Percentiles rank a stretch among this genome's conserved stretches.
These are phyloP conservation scores for Aspergillus vadensis DNA, from an alignment of 2,329 filamentous ascomycete species.

Conservation along the genomic window DNA sequence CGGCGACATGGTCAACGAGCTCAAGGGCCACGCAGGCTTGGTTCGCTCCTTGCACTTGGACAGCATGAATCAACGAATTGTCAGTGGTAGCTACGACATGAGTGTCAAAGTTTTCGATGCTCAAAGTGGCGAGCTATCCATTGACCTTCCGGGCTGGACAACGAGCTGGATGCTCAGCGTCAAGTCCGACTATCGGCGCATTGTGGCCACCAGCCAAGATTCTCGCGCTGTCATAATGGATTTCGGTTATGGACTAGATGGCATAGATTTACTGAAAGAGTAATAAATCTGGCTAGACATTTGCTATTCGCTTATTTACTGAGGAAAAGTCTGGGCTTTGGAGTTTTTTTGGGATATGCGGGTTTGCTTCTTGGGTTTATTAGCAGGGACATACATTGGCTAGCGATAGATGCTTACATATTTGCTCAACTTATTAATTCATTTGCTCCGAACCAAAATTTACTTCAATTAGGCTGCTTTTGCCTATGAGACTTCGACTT, in stretches of 20 bases:
- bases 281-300: slow-evolving; percentile 18
- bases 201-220: slow-evolving; percentile 93
- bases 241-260: slow-evolving; percentile 68
- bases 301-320: slow-evolving; percentile 4
- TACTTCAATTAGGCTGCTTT: background rate
- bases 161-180: slow-evolving; percentile 95
- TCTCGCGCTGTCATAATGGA: slow-evolving; percentile 91
- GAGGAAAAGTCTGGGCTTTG: slow-evolving; percentile 9
- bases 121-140: slow-evolving; percentile 72
- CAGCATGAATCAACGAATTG: slow-evolving; percentile 77
- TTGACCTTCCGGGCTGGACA: slow-evolving; percentile 93
- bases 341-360: background rate
- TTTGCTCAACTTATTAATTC: background rate
- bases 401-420: slow-evolving; percentile 22
- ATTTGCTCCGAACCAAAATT: background rate
- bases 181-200: slow-evolving; percentile 91
- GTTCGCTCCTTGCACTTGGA: slow-evolving; percentile 92
- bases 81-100: slow-evolving; percentile 92
- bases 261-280: slow-evolving; percentile 54
- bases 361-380: background rate
- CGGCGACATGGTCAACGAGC: slow-evolving; percentile 76
- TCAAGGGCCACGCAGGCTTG: slow-evolving; percentile 79
- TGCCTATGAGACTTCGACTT: background rate
- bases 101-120: slow-evolving; percentile 95
- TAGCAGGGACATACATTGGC: slow-evolving; percentile 12